A percentile compares a stretch with the other conserved stretches of the same genome.
These are phyloP conservation scores for Microcyclospora tardicrescens DNA, from an alignment of 2,329 filamentous ascomycete species.

Conservation along the genomic window DNA sequence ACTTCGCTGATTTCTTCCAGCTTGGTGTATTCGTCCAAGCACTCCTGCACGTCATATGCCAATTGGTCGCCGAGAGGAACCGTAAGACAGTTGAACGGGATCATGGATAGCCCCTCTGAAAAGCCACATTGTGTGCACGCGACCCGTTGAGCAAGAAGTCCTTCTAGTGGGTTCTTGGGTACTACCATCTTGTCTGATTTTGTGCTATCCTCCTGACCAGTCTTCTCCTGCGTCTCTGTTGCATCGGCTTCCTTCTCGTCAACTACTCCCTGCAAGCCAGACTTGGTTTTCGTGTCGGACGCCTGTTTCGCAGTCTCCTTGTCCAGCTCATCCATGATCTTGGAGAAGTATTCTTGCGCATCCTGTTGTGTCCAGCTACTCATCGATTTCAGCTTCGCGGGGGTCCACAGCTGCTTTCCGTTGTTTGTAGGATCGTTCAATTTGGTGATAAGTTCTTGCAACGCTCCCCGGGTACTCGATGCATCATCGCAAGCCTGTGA, in stretches of 20 bases:
- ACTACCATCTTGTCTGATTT: slow-evolving; percentile 3
- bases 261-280: slow-evolving; percentile 15
- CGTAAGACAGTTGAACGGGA: slow-evolving; percentile 87
- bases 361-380: slow-evolving; percentile 94
- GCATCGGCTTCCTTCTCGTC: slow-evolving; percentile 4
- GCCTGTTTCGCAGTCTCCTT: slow-evolving; percentile 30
- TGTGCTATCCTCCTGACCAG: neutral
- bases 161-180: slow-evolving; percentile 69
- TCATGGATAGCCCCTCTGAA: slow-evolving; percentile 78
- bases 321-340: slow-evolving; percentile 54
- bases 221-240: neutral
- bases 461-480: slow-evolving; percentile 25
- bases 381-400: slow-evolving; percentile 72
- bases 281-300: slow-evolving; percentile 6
- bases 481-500: neutral
- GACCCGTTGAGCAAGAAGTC: slow-evolving; percentile 74
- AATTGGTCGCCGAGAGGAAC: slow-evolving; percentile 59
- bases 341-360: slow-evolving; percentile 93
- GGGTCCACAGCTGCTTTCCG: slow-evolving; percentile 70
- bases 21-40: slow-evolving; percentile 71
- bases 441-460: slow-evolving; percentile 55
- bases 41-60: slow-evolving; percentile 60
- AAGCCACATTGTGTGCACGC: slow-evolving; percentile 76
- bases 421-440: slow-evolving; percentile 59
- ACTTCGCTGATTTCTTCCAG: slow-evolving; percentile 81